phyloP scores from a whole-genome alignment of 2,329 filamentous ascomycete species.

The Ophiostoma montium region DNA sequence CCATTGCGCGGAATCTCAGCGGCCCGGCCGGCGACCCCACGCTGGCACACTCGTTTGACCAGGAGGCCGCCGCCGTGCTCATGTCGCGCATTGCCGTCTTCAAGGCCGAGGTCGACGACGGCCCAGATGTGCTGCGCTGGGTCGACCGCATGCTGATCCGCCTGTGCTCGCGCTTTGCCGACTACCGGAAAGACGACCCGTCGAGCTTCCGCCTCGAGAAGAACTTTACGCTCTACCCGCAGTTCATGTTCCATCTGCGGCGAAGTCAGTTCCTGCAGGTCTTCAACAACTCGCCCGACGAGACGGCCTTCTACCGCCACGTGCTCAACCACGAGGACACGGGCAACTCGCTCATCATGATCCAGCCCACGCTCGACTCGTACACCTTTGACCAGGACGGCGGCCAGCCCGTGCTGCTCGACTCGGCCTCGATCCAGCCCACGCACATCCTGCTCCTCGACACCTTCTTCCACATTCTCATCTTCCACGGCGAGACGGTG shows the following conservation, averaged over 20 bases:
- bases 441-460: constrained; percentile 89
- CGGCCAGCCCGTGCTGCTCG: constrained; percentile 80
- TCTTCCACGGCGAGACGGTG: constrained; percentile 96
- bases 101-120: constrained; percentile 96
- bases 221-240: constrained; percentile 97
- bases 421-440: constrained; percentile 91
- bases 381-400: constrained; percentile 96
- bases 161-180: constrained; percentile 88
- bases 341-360: constrained; percentile 95
- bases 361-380: constrained; percentile 91
- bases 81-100: constrained; percentile 99
- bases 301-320: constrained; percentile 97
- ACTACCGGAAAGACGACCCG: constrained; percentile 95
- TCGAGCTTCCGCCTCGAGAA: constrained; percentile 95
- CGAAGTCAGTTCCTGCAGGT: constrained; percentile 96
- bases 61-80: constrained; percentile 90
- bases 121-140: constrained; percentile 95
- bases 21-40: constrained; percentile 89
- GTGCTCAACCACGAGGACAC: constrained; percentile 96
- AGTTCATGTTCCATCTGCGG: constrained; percentile 99
- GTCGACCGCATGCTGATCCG: constrained; percentile 97
- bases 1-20: constrained; percentile 78
- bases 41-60: constrained; percentile 93
- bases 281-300: constrained; percentile 98
- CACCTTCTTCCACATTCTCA: constrained; percentile 98